A percentile compares a stretch with the other conserved stretches of the same genome.
These are phyloP conservation scores for Tylopilus vinaceipallidus DNA, from an alignment of 768 basidiomycete genomes.

Conservation along the genomic window DNA sequence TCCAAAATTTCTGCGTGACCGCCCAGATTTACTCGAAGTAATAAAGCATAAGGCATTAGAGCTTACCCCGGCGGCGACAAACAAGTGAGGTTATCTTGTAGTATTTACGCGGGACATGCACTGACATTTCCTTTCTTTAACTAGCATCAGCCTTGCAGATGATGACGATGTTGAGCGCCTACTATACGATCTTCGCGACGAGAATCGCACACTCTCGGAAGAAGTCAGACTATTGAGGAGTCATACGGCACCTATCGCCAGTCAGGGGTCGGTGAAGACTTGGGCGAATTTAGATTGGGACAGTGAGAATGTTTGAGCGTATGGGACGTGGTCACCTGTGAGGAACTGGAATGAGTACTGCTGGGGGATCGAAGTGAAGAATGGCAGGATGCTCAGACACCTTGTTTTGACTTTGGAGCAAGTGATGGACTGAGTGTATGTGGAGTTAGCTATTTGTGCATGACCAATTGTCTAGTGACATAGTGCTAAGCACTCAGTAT, in stretches of 20 bases:
- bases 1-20: slow-evolving; percentile 78
- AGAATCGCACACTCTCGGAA: slow-evolving; percentile 60
- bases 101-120: neutral
- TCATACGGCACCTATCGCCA: slow-evolving; percentile 15
- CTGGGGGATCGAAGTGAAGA: slow-evolving; percentile 17
- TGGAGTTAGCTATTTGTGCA: slow-evolving; percentile 6
- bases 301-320: slow-evolving; percentile 24
- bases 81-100: slow-evolving; percentile 19
- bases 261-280: slow-evolving; percentile 12
- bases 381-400: slow-evolving; percentile 23
- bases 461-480: too few species aligned
- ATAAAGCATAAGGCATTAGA: slow-evolving; percentile 86
- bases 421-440: slow-evolving; percentile 12
- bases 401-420: slow-evolving; percentile 15
- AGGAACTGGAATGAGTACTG: slow-evolving; percentile 13
- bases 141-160: slow-evolving; percentile 75
- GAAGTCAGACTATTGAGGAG: slow-evolving; percentile 25
- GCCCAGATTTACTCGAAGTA: slow-evolving; percentile 78
- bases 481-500: too few species aligned
- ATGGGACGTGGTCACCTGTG: slow-evolving; percentile 4
- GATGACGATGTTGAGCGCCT: slow-evolving; percentile 60
- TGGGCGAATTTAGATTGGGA: slow-evolving; percentile 29
- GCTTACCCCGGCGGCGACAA: slow-evolving; percentile 57
- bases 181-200: slow-evolving; percentile 66
- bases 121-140: slow-evolving; percentile 34